These are phyloP conservation scores for Clitoria ternatea DNA, from an alignment of 306 rosid genomes.

Conservation along the genomic window DNA sequence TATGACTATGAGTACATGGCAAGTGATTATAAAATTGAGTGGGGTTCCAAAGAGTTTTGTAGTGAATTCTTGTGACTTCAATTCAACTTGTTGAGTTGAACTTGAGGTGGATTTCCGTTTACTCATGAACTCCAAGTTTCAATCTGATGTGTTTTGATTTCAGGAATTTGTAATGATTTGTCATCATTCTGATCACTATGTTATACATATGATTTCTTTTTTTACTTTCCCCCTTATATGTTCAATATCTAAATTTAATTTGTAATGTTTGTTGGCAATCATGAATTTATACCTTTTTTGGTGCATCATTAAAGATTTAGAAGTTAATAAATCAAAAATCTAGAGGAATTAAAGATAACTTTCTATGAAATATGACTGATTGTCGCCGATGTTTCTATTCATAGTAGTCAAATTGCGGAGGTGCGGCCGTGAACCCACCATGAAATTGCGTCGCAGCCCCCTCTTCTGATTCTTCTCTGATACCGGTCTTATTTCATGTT, in stretches of 20 bases:
- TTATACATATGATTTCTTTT: not conserved
- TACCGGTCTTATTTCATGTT: no score
- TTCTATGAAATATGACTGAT: constrained; percentile 7
- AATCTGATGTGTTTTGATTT: not conserved
- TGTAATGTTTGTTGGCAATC: not conserved
- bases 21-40: not conserved
- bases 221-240: not conserved
- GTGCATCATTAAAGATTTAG: not conserved
- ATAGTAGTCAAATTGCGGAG: no score
- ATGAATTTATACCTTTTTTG: not conserved
- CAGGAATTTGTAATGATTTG: not conserved
- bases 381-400: constrained; percentile 2
- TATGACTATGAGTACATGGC: no score
- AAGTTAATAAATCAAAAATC: no score
- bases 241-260: not conserved
- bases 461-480: no score
- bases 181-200: not conserved
- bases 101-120: not conserved
- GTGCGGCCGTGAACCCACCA: no score
- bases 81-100: not conserved
- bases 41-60: not conserved
- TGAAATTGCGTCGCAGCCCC: no score
- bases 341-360: no score
- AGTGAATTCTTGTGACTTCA: not conserved
- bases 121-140: not conserved